These are phyloP conservation scores for Phaeophleospora eucalypticola DNA, from an alignment of 2,329 filamentous ascomycete genomes.

Conservation along the genomic window DNA sequence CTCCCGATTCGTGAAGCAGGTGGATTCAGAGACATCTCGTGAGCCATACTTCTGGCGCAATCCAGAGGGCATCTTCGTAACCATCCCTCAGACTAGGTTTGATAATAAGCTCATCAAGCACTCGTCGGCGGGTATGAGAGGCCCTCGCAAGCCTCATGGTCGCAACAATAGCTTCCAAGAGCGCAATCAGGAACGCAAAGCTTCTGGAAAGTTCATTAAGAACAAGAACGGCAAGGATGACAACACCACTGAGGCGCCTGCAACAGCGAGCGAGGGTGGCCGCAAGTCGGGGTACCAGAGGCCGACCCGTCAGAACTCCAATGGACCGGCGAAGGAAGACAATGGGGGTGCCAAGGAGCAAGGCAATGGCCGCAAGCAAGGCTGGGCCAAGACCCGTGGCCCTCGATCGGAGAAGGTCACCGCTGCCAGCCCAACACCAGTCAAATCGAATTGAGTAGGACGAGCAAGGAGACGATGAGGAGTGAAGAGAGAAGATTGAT, in stretches of 20 bases:
- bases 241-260: not conserved
- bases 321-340: not conserved
- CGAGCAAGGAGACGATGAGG: not conserved
- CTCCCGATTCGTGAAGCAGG: conserved; percentile 11
- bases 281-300: conserved; percentile 2
- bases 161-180: conserved; percentile 4
- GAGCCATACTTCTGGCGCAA: conserved; percentile 18
- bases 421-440: not conserved
- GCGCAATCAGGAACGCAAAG: conserved; percentile 12
- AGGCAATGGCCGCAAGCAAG: not conserved
- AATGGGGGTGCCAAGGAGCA: not conserved
- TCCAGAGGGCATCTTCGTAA: conserved; percentile 25
- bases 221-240: conserved; percentile 6
- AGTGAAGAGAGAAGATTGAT: not conserved
- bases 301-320: conserved; percentile 6
- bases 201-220: conserved; percentile 16
- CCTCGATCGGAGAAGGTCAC: not conserved
- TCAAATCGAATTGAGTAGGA: not conserved
- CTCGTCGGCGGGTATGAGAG: conserved; percentile 8
- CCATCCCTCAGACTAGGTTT: conserved; percentile 22
- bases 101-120: conserved; percentile 22
- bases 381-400: not conserved
- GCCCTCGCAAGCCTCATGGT: conserved; percentile 9
- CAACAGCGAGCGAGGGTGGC: not conserved
- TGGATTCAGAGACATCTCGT: conserved; percentile 15